Evolutionary conservation across 495 filamentous ascomycete genomes (phyloP).

Genomic region (Xylaria longipes): DNA sequence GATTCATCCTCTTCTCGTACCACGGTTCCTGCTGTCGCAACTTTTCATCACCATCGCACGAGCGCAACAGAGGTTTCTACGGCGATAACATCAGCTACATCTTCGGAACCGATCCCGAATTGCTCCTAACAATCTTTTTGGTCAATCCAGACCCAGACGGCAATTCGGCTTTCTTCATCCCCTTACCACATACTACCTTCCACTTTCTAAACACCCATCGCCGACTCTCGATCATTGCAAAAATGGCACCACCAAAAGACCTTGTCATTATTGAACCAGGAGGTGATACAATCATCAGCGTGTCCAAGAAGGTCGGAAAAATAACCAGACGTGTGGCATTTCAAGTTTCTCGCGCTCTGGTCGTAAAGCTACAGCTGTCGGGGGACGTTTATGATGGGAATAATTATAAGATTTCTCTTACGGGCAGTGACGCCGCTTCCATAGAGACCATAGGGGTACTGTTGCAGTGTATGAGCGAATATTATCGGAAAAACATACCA

Average conservation of each 20-base stretch:
- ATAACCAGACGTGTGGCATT: no score
- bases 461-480: background rate
- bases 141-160: no score
- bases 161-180: no score
- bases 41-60: background rate
- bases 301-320: no score
- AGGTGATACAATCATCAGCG: background rate
- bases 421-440: background rate
- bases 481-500: background rate
- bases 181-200: no score
- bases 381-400: no score
- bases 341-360: background rate
- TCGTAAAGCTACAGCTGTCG: background rate
- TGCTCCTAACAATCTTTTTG: no score
- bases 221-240: background rate
- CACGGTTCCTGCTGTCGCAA: background rate
- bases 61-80: no score
- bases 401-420: background rate
- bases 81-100: no score
- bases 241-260: background rate
- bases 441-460: background rate
- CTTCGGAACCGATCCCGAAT: no score
- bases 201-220: no score
- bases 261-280: background rate
- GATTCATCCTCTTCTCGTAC: no score